Percentiles rank a stretch among this genome's conserved stretches.
phyloP scores from a whole-genome alignment of 2,329 filamentous ascomycete species.

The Alternaria novae-zelandiae region DNA sequence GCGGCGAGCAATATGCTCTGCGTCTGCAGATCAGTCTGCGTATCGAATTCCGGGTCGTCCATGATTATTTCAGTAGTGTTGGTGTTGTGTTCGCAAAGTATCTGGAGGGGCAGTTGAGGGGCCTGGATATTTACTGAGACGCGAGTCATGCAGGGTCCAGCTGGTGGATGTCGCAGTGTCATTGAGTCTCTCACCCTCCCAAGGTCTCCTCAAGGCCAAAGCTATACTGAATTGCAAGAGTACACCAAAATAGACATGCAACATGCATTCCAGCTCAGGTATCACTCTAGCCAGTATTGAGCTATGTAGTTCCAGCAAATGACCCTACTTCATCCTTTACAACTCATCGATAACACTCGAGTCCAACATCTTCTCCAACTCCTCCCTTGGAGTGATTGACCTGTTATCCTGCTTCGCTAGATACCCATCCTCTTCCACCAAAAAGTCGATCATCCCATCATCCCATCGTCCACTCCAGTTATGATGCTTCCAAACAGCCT shows the following conservation, averaged over 20 bases:
- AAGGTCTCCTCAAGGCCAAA: not conserved
- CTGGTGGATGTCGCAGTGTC: not conserved
- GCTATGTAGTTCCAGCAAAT: not conserved
- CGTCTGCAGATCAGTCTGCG: constrained; percentile 53
- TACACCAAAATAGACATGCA: not conserved
- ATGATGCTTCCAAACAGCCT: constrained; percentile 33
- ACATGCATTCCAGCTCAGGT: not conserved
- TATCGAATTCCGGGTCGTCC: constrained; percentile 43
- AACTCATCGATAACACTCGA: constrained; percentile 23
- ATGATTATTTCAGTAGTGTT: constrained; percentile 15
- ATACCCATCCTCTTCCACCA: constrained; percentile 34
- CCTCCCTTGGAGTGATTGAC: constrained; percentile 10
- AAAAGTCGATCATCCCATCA: constrained; percentile 25
- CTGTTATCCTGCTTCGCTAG: constrained; percentile 26
- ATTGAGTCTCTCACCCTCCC: not conserved
- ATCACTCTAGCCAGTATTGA: too few species aligned
- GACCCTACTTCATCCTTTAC: not conserved
- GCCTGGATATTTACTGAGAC: constrained; percentile 15
- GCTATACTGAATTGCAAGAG: not conserved
- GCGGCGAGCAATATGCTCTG: constrained; percentile 71
- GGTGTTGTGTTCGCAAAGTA: not conserved
- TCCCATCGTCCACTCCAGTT: constrained; percentile 29
- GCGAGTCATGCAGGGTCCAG: constrained; percentile 19
- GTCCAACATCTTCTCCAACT: constrained; percentile 31
- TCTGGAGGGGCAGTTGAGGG: constrained; percentile 6